Conservation (phyloP, 306 rosid species). For the Trifolium fragiferum region DNA sequence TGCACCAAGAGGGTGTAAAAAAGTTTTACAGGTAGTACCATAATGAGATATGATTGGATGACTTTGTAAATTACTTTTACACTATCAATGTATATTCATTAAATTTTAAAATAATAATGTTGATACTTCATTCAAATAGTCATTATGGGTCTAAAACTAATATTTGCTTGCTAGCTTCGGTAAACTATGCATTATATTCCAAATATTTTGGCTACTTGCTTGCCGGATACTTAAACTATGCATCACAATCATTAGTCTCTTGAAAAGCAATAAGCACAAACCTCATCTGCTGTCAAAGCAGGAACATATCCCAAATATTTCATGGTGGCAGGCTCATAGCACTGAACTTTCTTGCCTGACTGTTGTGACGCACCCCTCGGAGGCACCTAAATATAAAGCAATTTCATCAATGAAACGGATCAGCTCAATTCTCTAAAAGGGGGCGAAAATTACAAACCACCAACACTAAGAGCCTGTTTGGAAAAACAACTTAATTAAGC, state of each 20-base stretch:
- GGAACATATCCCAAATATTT: conserved; percentile 85
- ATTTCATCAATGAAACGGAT: conserved; percentile 27
- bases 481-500: not conserved
- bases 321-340: conserved; percentile 97
- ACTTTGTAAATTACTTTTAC: too few species aligned
- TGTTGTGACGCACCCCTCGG: conserved; percentile 82
- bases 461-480: not conserved
- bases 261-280: conserved; percentile 41
- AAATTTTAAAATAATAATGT: not conserved
- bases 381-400: conserved; percentile 68
- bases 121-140: conserved; percentile 4
- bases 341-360: conserved; percentile 71
- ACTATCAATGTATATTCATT: not conserved
- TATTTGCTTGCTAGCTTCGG: conserved; percentile 16
- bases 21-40: not conserved
- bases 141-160: conserved; percentile 5
- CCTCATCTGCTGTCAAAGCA: conserved; percentile 77
- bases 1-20: not conserved
- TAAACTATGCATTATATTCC: conserved; percentile 18
- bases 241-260: conserved; percentile 5
- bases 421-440: conserved; percentile 21
- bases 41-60: not conserved
- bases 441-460: not conserved
- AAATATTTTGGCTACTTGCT: conserved; percentile 1
- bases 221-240: conserved; percentile 8